A percentile compares a stretch with the other conserved stretches of the same genome.
Evolutionary conservation across 2,329 filamentous ascomycete genomes (phyloP).

Genomic region (Diaporthe australafricana): DNA sequence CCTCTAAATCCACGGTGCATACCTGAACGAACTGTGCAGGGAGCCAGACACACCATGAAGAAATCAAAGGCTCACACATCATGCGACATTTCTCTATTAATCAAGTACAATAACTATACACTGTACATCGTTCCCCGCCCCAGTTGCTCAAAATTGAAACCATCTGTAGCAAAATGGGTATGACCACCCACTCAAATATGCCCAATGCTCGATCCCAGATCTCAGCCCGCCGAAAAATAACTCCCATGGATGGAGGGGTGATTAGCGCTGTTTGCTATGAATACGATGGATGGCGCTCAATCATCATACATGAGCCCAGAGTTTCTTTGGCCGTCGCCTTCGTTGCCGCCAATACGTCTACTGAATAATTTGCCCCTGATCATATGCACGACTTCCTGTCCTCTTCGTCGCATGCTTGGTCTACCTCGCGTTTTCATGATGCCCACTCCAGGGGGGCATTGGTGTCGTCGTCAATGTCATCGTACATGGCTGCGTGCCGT

Average conservation of each 20-base stretch:
- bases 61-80: too few species aligned
- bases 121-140: background rate
- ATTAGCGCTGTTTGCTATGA: background rate
- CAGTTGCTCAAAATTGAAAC: background rate
- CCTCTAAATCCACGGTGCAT: too few species aligned
- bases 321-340: background rate
- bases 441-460: background rate
- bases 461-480: constrained; percentile 7
- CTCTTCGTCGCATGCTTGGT: background rate
- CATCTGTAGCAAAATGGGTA: too few species aligned
- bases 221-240: background rate
- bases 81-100: background rate
- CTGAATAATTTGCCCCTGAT: background rate
- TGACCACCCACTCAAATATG: background rate
- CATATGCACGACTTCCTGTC: background rate
- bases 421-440: background rate
- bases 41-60: too few species aligned
- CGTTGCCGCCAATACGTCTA: constrained; percentile 1
- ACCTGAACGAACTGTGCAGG: too few species aligned
- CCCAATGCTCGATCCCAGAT: background rate
- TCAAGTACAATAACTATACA: constrained; percentile 5
- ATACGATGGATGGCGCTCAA: background rate
- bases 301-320: background rate
- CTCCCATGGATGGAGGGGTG: background rate
- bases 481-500: constrained; percentile 3